Evolutionary conservation across 495 filamentous ascomycete genomes (phyloP).

Genomic region (Tuber borchii): DNA sequence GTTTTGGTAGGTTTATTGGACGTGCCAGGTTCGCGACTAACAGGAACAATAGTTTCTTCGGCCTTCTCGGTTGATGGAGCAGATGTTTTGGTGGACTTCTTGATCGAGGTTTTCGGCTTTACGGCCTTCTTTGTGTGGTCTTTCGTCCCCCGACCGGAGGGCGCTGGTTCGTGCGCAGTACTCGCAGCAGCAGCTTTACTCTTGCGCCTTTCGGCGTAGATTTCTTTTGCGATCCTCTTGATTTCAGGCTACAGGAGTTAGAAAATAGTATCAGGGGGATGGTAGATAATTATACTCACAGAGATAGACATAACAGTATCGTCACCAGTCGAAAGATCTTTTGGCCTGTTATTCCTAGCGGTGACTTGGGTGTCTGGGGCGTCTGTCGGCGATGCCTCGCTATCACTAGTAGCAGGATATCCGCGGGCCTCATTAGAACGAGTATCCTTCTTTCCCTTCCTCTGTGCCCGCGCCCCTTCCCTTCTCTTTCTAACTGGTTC

Average conservation of each 20-base stretch:
- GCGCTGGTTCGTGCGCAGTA: neutral
- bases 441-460: neutral
- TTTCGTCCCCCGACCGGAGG: neutral
- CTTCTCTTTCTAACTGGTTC: neutral
- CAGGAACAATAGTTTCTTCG: slow-evolving; percentile 13
- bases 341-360: neutral
- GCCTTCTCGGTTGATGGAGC: slow-evolving; percentile 4
- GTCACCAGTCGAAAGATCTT: slow-evolving; percentile 9
- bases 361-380: neutral
- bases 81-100: neutral
- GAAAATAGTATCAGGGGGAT: neutral
- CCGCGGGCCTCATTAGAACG: neutral
- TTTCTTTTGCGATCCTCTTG: slow-evolving; percentile 40
- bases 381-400: neutral
- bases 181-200: slow-evolving; percentile 28
- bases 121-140: slow-evolving; percentile 2
- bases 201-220: slow-evolving; percentile 37
- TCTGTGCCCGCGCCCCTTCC: neutral
- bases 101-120: slow-evolving; percentile 6
- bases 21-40: neutral
- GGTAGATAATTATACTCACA: slow-evolving; percentile 11
- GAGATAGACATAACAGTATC: slow-evolving; percentile 38
- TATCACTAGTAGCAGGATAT: slow-evolving; percentile 5
- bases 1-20: slow-evolving; percentile 12
- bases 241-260: slow-evolving; percentile 33